phyloP scores from a whole-genome alignment of 768 basidiomycete genomes.

The Phlegmacium glaucopus region DNA sequence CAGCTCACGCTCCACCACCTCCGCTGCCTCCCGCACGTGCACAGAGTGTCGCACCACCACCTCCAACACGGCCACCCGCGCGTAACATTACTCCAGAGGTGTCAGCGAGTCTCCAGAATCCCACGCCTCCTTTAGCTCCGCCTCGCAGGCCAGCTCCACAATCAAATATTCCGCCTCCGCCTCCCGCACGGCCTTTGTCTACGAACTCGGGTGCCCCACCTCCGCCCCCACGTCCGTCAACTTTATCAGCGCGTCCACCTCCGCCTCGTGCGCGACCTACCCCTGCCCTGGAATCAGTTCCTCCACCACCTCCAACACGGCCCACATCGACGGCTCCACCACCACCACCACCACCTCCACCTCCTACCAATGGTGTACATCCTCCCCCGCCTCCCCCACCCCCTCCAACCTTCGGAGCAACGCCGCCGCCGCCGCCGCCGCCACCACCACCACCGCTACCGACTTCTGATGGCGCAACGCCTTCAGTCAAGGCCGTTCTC shows the following conservation, averaged over 20 bases:
- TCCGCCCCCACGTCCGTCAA: slow-evolving; percentile 28
- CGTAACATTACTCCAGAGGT: too few relatives aligned
- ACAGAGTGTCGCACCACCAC: not conserved
- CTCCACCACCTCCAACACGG: slow-evolving; percentile 32
- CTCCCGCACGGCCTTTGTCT: not conserved
- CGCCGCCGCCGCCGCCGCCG: slow-evolving; percentile 39
- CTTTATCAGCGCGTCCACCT: slow-evolving; percentile 12
- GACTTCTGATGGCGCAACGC: slow-evolving; percentile 20
- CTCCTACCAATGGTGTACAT: slow-evolving; percentile 15
- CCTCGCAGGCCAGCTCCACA: slow-evolving; percentile 33
- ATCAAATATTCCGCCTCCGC: not conserved
- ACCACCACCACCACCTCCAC: slow-evolving; percentile 17
- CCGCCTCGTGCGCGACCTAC: slow-evolving; percentile 28
- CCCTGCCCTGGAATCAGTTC: slow-evolving; percentile 33
- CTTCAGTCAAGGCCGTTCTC: slow-evolving; percentile 28
- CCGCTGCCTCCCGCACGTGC: slow-evolving; percentile 31
- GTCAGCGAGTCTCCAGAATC: slow-evolving; percentile 12
- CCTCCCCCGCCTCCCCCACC: slow-evolving; percentile 26
- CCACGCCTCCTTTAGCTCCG: slow-evolving; percentile 31
- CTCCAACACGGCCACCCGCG: slow-evolving; percentile 3
- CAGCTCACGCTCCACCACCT: slow-evolving; percentile 34
- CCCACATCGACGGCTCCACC: slow-evolving; percentile 29
- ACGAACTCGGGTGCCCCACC: slow-evolving; percentile 12
- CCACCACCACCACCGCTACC: slow-evolving; percentile 41
- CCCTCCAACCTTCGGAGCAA: slow-evolving; percentile 16